These are phyloP conservation scores for Fraxinus angustifolia DNA, from an alignment of 305 asterid species.

Conservation along the genomic window DNA sequence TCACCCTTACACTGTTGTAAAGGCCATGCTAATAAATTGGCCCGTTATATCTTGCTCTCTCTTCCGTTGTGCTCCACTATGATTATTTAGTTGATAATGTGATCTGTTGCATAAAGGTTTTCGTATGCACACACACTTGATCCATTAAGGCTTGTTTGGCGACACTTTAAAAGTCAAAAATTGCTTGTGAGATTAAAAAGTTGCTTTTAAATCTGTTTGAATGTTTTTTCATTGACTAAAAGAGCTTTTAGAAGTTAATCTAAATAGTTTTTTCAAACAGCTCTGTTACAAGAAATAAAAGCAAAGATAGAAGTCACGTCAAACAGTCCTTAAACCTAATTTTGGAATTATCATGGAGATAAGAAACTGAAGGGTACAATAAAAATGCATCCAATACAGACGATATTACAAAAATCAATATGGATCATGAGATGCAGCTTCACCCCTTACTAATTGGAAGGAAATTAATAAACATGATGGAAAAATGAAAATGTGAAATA, in stretches of 20 bases:
- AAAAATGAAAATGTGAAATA: neutral
- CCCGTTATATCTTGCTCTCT: neutral
- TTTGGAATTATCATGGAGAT: neutral
- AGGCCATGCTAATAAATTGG: neutral
- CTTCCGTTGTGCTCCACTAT: neutral
- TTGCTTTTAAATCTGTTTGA: neutral
- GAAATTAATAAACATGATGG: neutral
- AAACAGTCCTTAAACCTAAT: neutral
- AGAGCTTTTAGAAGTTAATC: neutral
- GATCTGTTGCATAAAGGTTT: neutral
- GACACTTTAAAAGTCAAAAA: neutral
- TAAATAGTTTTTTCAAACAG: neutral
- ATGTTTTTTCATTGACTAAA: neutral
- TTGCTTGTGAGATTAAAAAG: neutral
- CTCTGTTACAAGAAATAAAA: neutral
- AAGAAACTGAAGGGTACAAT: neutral
- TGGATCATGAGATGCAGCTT: neutral
- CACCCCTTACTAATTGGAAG: neutral
- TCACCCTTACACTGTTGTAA: neutral
- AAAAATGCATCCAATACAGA: neutral
- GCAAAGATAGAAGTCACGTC: neutral
- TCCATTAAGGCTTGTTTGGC: neutral
- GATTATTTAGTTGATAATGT: neutral
- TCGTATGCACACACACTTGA: neutral
- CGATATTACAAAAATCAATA: neutral